A percentile compares a stretch with the other conserved stretches of the same genome.
Evolutionary conservation across 805 yeast genomes (phyloP).

Genomic region (Candida sanyiensis): DNA sequence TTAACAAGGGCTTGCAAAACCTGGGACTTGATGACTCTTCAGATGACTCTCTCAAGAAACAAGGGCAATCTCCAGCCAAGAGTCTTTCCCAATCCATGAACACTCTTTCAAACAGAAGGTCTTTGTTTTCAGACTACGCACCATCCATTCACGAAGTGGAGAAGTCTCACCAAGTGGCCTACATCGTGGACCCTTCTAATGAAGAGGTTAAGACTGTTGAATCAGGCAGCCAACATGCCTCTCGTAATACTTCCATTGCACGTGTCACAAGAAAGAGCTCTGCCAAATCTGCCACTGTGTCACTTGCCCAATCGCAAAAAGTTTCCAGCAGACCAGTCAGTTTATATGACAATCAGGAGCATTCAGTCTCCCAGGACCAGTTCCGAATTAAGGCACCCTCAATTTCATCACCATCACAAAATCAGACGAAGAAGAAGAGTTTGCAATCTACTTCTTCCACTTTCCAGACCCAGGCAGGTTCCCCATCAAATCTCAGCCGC

Average conservation of each 20-base stretch:
- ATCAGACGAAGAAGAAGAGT: conserved; percentile 8
- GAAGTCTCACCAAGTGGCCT: conserved; percentile 13
- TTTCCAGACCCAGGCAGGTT: background rate
- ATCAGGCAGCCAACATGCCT: background rate
- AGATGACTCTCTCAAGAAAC: too few species aligned
- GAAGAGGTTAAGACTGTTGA: background rate
- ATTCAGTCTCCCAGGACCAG: conserved; percentile 6
- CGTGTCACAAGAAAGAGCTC: conserved; percentile 10
- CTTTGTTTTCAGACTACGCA: conserved; percentile 25
- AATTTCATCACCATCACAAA: conserved; percentile 1
- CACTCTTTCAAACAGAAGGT: conserved; percentile 15
- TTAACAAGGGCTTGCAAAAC: too few species aligned
- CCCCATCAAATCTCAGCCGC: conserved; percentile 2
- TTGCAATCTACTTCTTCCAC: conserved; percentile 6
- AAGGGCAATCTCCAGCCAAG: too few species aligned
- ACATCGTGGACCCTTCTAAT: conserved; percentile 13
- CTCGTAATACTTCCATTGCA: conserved; percentile 18
- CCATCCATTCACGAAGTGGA: conserved; percentile 24
- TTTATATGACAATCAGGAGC: background rate
- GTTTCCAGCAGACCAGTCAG: background rate
- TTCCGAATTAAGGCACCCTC: conserved; percentile 9
- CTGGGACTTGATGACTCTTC: too few species aligned
- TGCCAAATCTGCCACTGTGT: conserved; percentile 4
- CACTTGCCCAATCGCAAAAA: too few species aligned
- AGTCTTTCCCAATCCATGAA: too few species aligned